These are phyloP conservation scores for Tuber magnatum DNA, from an alignment of 495 filamentous ascomycete genomes.

Conservation along the genomic window DNA sequence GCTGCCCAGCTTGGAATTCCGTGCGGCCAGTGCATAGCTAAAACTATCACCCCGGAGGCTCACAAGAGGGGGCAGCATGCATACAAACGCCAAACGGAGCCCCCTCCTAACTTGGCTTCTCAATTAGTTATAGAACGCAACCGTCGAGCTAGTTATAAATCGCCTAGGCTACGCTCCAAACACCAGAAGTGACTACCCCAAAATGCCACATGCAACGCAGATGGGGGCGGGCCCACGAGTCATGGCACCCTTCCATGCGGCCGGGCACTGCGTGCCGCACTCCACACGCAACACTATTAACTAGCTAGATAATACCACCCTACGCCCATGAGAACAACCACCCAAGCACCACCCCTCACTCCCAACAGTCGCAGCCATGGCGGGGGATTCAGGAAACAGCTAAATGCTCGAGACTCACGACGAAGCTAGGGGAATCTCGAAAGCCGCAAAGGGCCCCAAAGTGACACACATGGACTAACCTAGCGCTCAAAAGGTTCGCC, in stretches of 20 bases:
- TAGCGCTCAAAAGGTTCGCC: slow-evolving; percentile 9
- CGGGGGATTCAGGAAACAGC: slow-evolving; percentile 15
- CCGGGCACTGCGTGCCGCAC: slow-evolving; percentile 22
- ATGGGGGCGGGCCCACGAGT: slow-evolving; percentile 27
- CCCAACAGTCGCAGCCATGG: slow-evolving; percentile 27
- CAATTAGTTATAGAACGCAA: slow-evolving; percentile 14
- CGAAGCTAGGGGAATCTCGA: slow-evolving; percentile 10
- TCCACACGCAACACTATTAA: slow-evolving; percentile 20
- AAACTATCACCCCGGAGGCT: neutral
- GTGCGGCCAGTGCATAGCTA: neutral
- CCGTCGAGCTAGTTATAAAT: slow-evolving; percentile 11
- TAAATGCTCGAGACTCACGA: slow-evolving; percentile 3
- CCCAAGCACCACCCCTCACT: neutral
- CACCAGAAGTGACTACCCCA: neutral
- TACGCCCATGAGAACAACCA: slow-evolving; percentile 19
- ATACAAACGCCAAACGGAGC: neutral
- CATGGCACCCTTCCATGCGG: slow-evolving; percentile 29
- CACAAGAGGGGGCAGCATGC: neutral
- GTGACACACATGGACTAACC: neutral
- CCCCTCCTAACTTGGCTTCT: neutral
- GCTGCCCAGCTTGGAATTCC: neutral
- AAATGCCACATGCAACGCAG: slow-evolving; percentile 26
- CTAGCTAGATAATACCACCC: slow-evolving; percentile 22
- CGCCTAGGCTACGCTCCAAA: neutral
- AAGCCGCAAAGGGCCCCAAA: neutral